Conservation (phyloP, 805 yeast species). For the Myxozyma kluyveri region DNA sequence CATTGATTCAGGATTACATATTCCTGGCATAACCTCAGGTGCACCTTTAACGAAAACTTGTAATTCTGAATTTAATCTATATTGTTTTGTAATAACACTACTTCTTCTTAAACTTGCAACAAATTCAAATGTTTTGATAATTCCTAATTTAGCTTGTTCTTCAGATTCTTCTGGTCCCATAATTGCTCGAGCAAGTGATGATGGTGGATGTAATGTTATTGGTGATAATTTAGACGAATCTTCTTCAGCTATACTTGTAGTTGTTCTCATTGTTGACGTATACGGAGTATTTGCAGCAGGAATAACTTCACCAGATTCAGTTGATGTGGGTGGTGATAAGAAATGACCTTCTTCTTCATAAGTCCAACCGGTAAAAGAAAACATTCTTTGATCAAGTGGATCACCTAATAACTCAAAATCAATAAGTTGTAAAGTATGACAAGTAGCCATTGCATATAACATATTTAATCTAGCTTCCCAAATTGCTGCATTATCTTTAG, state of each 20-base stretch:
- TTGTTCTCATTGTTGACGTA: neutral
- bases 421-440: conserved; percentile 81
- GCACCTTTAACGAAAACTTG: conserved; percentile 87
- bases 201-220: conserved; percentile 40
- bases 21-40: conserved; percentile 83
- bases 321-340: conserved; percentile 34
- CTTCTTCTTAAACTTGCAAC: conserved; percentile 80
- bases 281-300: conserved; percentile 5
- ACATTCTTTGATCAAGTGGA: conserved; percentile 91
- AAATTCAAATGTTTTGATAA: conserved; percentile 70
- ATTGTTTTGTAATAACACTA: conserved; percentile 70
- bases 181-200: conserved; percentile 8
- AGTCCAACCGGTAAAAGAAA: conserved; percentile 78
- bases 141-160: conserved; percentile 40
- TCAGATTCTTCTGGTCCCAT: conserved; percentile 34
- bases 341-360: conserved; percentile 61
- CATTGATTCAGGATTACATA: conserved; percentile 67
- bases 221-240: conserved; percentile 48
- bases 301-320: conserved; percentile 17
- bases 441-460: conserved; percentile 60
- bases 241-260: conserved; percentile 33
- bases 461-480: conserved; percentile 32
- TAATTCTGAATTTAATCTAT: conserved; percentile 42
- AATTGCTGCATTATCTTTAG: conserved; percentile 5
- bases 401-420: conserved; percentile 86